phyloP scores from a whole-genome alignment of 352 stramenopile genomes.

The Pythium chondricola region DNA sequence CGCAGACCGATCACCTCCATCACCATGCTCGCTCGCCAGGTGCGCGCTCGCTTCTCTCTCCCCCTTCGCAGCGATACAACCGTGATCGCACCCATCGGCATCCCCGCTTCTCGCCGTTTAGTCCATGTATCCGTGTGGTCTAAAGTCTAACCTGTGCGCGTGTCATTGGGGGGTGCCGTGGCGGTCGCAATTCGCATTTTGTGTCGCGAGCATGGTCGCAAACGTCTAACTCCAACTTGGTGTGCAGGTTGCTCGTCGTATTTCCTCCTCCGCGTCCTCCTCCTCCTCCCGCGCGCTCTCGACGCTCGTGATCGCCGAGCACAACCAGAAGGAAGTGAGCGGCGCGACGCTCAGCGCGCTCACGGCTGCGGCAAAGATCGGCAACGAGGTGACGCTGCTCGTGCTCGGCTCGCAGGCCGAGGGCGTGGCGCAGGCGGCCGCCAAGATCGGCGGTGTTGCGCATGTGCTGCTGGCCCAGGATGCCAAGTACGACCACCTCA shows the following conservation, averaged over 20 bases:
- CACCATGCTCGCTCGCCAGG: constrained; percentile 33
- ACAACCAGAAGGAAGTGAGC: constrained; percentile 70
- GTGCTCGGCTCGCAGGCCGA: constrained; percentile 65
- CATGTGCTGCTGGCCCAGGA: constrained; percentile 82
- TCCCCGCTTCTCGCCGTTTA: too few species aligned
- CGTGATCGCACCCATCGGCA: too few species aligned
- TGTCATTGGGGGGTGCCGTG: too few species aligned
- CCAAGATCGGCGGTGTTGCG: constrained; percentile 73
- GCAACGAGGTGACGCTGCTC: constrained; percentile 72
- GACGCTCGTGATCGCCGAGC: constrained; percentile 85
- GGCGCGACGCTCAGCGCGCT: constrained; percentile 77
- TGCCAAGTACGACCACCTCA: constrained; percentile 83
- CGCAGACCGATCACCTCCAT: background rate
- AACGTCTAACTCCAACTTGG: background rate
- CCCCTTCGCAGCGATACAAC: background rate
- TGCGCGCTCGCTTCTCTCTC: constrained; percentile 4
- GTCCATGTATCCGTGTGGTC: too few species aligned
- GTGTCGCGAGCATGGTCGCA: background rate
- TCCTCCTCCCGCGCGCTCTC: too few species aligned
- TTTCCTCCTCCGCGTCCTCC: constrained; percentile 25
- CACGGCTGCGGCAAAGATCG: constrained; percentile 81
- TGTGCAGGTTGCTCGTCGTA: constrained; percentile 42
- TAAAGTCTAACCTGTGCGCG: background rate
- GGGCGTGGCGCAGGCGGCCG: constrained; percentile 48
- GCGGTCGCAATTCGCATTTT: too few species aligned